Conservation (phyloP, 129 eudicot genomes). For the Chrysanthemum lavandulifolium region DNA sequence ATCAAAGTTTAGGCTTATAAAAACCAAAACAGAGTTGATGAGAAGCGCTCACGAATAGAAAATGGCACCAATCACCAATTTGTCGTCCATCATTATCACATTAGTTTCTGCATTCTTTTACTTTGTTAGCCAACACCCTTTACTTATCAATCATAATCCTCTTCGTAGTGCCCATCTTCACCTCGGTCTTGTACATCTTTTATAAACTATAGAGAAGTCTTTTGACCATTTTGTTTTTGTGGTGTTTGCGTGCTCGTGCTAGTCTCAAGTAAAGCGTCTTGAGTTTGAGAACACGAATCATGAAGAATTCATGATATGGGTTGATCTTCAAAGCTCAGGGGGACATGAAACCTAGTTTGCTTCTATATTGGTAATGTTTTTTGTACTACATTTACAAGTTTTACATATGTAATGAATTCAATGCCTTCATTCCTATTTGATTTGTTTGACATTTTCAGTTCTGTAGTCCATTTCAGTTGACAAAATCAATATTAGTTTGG, state of each 20-base stretch:
- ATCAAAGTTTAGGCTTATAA: background rate
- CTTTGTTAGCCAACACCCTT: background rate
- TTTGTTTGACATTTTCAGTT: background rate
- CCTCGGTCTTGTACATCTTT: background rate
- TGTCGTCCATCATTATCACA: background rate
- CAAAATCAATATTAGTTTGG: no score
- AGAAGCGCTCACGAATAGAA: background rate
- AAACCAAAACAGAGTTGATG: background rate
- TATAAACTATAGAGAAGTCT: background rate
- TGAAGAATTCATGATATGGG: background rate
- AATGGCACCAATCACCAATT: slow-evolving; percentile 20
- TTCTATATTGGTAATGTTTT: background rate
- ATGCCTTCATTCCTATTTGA: background rate
- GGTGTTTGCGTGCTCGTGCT: background rate
- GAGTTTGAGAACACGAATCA: background rate
- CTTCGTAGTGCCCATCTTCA: slow-evolving; percentile 8
- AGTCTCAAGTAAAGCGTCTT: background rate
- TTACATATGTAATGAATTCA: background rate
- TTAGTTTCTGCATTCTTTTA: slow-evolving; percentile 7
- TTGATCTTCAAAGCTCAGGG: background rate
- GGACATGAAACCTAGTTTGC: background rate
- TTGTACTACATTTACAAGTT: background rate
- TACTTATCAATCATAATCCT: background rate
- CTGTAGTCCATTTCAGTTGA: no score
- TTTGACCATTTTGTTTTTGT: background rate